A percentile compares a stretch with the other conserved stretches of the same genome.
Evolutionary conservation across 1,284 basidiomycete species (phyloP).

Genomic region (Rhodotorula sp.): DNA sequence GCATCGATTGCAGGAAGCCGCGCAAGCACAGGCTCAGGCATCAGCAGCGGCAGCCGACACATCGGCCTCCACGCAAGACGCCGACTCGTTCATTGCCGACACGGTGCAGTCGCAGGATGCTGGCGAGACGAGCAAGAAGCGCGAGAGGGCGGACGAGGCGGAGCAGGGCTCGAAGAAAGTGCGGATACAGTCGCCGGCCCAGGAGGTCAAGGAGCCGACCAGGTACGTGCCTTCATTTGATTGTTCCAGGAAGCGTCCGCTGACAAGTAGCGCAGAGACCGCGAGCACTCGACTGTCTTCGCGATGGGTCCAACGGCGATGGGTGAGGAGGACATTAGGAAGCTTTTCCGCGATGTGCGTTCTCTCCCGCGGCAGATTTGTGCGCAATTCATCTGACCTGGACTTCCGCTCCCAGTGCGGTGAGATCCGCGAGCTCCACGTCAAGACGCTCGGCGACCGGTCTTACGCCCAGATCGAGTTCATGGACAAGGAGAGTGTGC

Average conservation of each 20-base stretch:
- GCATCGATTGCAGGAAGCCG: slow-evolving; percentile 57
- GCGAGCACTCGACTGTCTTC: slow-evolving; percentile 90
- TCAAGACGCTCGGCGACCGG: slow-evolving; percentile 57
- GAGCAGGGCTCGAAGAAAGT: slow-evolving; percentile 30
- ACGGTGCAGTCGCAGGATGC: neutral
- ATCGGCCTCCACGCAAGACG: slow-evolving; percentile 38
- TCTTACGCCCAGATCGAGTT: slow-evolving; percentile 80
- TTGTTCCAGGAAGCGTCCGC: neutral
- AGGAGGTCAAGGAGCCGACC: slow-evolving; percentile 19
- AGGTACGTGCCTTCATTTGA: slow-evolving; percentile 1
- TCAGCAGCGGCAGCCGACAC: slow-evolving; percentile 32
- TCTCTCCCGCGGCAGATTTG: neutral
- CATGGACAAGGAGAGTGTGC: slow-evolving; percentile 68
- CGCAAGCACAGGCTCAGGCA: slow-evolving; percentile 57
- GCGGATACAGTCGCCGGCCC: slow-evolving; percentile 39
- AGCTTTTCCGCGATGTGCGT: slow-evolving; percentile 81
- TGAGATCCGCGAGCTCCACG: slow-evolving; percentile 70
- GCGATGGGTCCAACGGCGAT: slow-evolving; percentile 66
- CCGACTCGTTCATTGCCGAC: slow-evolving; percentile 44
- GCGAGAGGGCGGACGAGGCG: slow-evolving; percentile 27
- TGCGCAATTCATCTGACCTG: neutral
- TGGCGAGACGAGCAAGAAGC: slow-evolving; percentile 55
- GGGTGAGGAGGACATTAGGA: slow-evolving; percentile 64
- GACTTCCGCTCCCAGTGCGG: slow-evolving; percentile 65
- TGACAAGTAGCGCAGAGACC: slow-evolving; percentile 64